phyloP scores from a whole-genome alignment of 2,329 filamentous ascomycete species.

The Diaporthe nobilis region DNA sequence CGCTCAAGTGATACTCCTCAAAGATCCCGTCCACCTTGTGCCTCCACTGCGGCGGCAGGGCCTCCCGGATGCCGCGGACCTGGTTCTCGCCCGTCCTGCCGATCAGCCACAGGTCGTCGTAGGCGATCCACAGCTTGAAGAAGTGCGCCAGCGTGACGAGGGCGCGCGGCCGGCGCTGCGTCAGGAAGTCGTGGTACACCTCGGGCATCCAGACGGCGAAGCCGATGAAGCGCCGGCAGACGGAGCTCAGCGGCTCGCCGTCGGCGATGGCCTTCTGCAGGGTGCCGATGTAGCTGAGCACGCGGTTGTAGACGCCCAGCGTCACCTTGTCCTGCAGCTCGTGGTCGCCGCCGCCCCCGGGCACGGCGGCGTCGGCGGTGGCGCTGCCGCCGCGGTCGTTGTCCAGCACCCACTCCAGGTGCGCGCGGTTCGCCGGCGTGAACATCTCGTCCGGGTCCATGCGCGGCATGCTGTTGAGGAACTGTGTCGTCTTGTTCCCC shows the following conservation, averaged over 20 bases:
- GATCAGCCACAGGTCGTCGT: conserved; percentile 54
- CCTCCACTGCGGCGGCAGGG: conserved; percentile 52
- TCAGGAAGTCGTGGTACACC: conserved; percentile 52
- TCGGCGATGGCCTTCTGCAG: conserved; percentile 48
- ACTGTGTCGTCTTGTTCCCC: conserved; percentile 47
- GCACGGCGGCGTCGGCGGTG: conserved; percentile 42
- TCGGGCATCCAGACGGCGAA: conserved; percentile 54
- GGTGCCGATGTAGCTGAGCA: conserved; percentile 54
- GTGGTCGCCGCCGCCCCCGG: conserved; percentile 42
- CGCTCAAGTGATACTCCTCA: conserved; percentile 46
- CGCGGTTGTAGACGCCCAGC: conserved; percentile 49
- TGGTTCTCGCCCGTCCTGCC: conserved; percentile 54
- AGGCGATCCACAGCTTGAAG: conserved; percentile 55
- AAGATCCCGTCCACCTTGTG: conserved; percentile 53
- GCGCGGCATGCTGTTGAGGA: conserved; percentile 48
- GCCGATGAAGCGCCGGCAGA: conserved; percentile 53
- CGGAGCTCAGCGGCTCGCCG: conserved; percentile 49
- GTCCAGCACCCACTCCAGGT: conserved; percentile 53
- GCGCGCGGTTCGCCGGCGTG: conserved; percentile 48
- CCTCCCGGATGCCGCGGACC: conserved; percentile 54
- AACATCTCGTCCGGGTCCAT: conserved; percentile 52
- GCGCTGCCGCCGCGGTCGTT: conserved; percentile 43
- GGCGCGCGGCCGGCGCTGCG: conserved; percentile 53
- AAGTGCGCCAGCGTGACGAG: conserved; percentile 56
- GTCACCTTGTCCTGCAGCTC: conserved; percentile 50